Percentiles rank a stretch among this genome's conserved stretches.
These are phyloP conservation scores for Rubus parviflorus DNA, from an alignment of 306 rosid species.

Conservation along the genomic window DNA sequence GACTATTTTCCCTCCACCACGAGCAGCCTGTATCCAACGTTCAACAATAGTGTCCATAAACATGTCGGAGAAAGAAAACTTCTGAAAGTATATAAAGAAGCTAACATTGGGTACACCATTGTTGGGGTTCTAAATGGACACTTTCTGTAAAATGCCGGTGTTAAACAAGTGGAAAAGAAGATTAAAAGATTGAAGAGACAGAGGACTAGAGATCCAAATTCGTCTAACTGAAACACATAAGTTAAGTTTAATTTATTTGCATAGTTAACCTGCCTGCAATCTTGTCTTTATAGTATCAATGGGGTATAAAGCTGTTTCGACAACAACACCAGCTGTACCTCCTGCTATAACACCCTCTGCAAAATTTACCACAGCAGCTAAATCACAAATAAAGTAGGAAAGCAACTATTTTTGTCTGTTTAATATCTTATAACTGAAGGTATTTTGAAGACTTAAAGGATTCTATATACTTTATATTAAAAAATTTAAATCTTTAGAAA, in stretches of 20 bases:
- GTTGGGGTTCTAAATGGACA: not conserved
- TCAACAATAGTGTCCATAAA: conserved; percentile 20
- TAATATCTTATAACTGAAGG: not conserved
- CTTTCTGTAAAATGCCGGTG: not conserved
- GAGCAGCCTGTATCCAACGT: conserved; percentile 63
- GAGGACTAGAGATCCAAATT: not conserved
- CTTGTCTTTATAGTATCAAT: conserved; percentile 97
- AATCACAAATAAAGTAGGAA: conserved; percentile 19
- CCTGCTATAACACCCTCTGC: conserved; percentile 95
- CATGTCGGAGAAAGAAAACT: not conserved
- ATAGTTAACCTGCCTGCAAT: conserved; percentile 70
- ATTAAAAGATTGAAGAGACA: not conserved
- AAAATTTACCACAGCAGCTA: conserved; percentile 39
- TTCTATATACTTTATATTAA: not conserved
- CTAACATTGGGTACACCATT: not conserved
- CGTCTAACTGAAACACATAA: not conserved
- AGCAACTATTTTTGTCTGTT: not conserved
- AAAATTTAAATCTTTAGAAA: not conserved
- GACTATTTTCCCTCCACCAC: conserved; percentile 77
- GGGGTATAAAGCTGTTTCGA: conserved; percentile 93
- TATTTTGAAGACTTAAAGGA: not conserved
- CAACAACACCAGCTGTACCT: conserved; percentile 94
- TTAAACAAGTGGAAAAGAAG: not conserved
- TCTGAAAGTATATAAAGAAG: not conserved
- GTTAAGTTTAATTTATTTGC: not conserved